phyloP scores from a whole-genome alignment of 371 early-diverging fungal species.

The Dinochytrium kinnereticum region DNA sequence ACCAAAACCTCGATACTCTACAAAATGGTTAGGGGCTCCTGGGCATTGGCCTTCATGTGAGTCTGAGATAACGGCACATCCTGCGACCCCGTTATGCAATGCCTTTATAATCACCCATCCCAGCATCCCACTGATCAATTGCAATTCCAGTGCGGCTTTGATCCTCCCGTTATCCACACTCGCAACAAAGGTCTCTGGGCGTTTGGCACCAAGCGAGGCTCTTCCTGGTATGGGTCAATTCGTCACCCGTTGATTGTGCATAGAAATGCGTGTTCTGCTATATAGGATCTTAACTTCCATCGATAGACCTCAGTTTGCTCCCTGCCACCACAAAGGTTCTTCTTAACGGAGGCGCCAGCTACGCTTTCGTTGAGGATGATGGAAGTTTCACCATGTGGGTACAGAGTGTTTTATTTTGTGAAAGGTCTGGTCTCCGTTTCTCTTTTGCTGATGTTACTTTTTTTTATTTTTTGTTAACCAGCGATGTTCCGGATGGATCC shows the following conservation, averaged over 20 bases:
- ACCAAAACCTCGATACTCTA: no score
- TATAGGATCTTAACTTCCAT: no score
- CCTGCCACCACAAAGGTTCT: slow-evolving; percentile 44
- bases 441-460: background rate
- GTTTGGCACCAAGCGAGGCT: background rate
- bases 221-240: slow-evolving; percentile 1
- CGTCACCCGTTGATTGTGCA: background rate
- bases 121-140: no score
- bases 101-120: no score
- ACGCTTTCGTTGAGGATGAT: slow-evolving; percentile 50
- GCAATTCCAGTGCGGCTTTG: background rate
- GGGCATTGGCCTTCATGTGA: no score
- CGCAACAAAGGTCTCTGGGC: background rate
- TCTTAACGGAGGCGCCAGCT: slow-evolving; percentile 55
- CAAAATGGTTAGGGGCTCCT: no score
- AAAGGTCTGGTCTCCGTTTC: background rate
- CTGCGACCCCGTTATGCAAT: no score
- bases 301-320: slow-evolving; percentile 28
- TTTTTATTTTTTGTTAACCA: slow-evolving; percentile 43
- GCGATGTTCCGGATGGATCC: slow-evolving; percentile 50
- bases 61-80: no score
- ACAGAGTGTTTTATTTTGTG: background rate
- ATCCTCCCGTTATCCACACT: background rate
- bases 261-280: no score
- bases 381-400: slow-evolving; percentile 55